Percentiles rank a stretch among this genome's conserved stretches.
Evolutionary conservation across 257 asterid genomes (phyloP).

Genomic region (Primulina tabacum): DNA sequence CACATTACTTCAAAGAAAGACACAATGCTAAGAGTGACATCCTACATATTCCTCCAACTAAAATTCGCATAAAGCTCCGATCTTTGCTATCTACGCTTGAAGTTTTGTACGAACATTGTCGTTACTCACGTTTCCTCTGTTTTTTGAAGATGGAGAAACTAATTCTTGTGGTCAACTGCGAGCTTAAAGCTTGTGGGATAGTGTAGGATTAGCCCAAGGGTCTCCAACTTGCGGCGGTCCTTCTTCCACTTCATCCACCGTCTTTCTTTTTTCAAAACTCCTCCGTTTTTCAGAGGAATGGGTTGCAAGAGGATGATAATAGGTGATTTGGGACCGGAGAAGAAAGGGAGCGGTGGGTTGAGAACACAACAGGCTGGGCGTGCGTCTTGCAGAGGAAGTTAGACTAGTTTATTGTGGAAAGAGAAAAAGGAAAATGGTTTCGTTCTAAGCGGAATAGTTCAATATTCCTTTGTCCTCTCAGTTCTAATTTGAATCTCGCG

Average conservation of each 20-base stretch:
- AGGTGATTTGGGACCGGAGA: constrained; percentile 64
- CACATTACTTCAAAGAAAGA: background rate
- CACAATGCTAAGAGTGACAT: constrained; percentile 24
- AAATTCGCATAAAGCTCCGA: constrained; percentile 32
- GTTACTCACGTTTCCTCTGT: constrained; percentile 13
- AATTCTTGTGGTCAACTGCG: constrained; percentile 47
- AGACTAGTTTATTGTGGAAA: constrained; percentile 28
- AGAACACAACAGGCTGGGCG: constrained; percentile 87
- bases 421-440: constrained; percentile 8
- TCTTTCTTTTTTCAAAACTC: background rate
- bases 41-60: constrained; percentile 19
- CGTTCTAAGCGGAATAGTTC: constrained; percentile 20
- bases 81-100: constrained; percentile 31
- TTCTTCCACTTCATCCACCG: background rate
- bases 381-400: constrained; percentile 82
- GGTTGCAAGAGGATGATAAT: constrained; percentile 41
- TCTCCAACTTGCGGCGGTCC: constrained; percentile 22
- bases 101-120: background rate
- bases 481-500: constrained; percentile 23
- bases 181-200: constrained; percentile 70
- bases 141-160: constrained; percentile 48
- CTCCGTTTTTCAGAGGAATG: constrained; percentile 41
- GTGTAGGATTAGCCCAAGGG: constrained; percentile 46
- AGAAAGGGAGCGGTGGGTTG: constrained; percentile 77
- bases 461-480: constrained; percentile 20